Conservation (phyloP, 352 stramenopile species). For the Pythium biforme region DNA sequence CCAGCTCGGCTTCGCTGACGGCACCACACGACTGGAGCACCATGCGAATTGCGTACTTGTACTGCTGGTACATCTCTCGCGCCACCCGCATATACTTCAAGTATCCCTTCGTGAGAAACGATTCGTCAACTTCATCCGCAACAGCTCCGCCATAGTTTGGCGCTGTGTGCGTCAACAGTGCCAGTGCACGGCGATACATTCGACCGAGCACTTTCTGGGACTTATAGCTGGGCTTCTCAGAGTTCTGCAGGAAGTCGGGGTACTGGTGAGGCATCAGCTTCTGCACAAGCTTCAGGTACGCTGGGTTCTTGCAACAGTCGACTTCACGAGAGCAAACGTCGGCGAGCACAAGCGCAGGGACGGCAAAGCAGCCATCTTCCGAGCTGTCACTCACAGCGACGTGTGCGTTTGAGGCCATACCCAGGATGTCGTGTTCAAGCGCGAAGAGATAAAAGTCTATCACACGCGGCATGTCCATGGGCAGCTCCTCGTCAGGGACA, state of each 20-base stretch:
- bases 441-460: slow-evolving; percentile 76
- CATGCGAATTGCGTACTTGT: slow-evolving; percentile 52
- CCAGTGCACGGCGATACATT: slow-evolving; percentile 67
- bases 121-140: slow-evolving; percentile 42
- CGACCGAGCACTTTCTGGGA: slow-evolving; percentile 73
- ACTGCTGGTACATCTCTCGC: slow-evolving; percentile 55
- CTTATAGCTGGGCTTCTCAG: slow-evolving; percentile 56
- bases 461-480: slow-evolving; percentile 41
- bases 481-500: slow-evolving; percentile 16
- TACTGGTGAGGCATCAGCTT: slow-evolving; percentile 52
- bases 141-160: slow-evolving; percentile 21
- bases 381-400: slow-evolving; percentile 56
- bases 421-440: slow-evolving; percentile 71
- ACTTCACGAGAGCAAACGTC: slow-evolving; percentile 73
- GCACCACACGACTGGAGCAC: slow-evolving; percentile 67
- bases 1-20: slow-evolving; percentile 58
- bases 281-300: slow-evolving; percentile 53
- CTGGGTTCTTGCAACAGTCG: slow-evolving; percentile 53
- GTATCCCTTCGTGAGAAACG: slow-evolving; percentile 56
- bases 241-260: slow-evolving; percentile 82
- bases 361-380: slow-evolving; percentile 44
- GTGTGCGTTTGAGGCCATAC: slow-evolving; percentile 76
- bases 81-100: slow-evolving; percentile 41
- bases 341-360: slow-evolving; percentile 50
- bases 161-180: slow-evolving; percentile 45